phyloP scores from a whole-genome alignment of 441 rosid species.

The Populus hybrid region DNA sequence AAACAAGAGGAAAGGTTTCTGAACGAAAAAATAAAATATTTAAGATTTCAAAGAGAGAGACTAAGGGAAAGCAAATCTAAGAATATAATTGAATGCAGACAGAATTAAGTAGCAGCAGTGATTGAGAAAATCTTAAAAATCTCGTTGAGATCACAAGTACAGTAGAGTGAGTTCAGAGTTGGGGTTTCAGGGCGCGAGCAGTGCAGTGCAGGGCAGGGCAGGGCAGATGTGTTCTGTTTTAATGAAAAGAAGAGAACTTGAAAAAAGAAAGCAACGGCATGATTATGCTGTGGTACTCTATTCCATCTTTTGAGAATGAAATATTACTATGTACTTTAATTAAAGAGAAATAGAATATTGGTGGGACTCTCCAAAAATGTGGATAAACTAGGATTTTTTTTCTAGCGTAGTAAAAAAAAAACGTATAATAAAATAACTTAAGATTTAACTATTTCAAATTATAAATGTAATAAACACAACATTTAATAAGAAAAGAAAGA shows the following conservation, averaged over 20 bases:
- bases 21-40: no score
- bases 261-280: constrained; percentile 9
- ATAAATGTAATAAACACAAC: no score
- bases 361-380: background rate
- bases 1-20: background rate
- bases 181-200: background rate
- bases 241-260: background rate
- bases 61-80: constrained; percentile 29
- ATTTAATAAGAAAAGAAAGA: no score
- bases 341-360: background rate
- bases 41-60: constrained; percentile 3
- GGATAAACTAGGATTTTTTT: background rate
- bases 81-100: background rate
- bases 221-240: background rate
- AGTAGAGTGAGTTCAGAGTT: background rate
- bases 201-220: background rate
- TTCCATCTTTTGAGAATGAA: background rate
- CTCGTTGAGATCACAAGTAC: background rate
- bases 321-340: background rate
- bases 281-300: background rate
- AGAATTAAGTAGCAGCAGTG: background rate
- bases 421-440: no score
- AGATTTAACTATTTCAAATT: no score
- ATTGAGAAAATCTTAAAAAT: background rate
- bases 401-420: no score